Percentiles rank a stretch among this genome's conserved stretches.
Evolutionary conservation across 768 basidiomycete genomes (phyloP).

Genomic region (Leccinellum rugosiceps): DNA sequence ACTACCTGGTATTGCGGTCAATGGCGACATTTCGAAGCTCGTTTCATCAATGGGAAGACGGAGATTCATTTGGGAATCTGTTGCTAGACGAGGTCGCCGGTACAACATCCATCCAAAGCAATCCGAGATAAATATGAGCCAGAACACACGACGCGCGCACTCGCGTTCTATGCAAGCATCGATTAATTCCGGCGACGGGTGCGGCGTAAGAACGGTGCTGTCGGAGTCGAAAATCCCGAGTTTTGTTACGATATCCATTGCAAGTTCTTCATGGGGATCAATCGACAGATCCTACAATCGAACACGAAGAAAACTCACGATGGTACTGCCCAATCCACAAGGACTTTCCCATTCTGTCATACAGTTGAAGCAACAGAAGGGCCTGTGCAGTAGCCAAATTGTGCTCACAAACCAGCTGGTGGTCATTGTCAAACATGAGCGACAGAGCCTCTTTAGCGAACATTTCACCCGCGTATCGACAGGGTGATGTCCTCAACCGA

Average conservation of each 20-base stretch:
- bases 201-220: slow-evolving; percentile 54
- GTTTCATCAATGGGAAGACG: slow-evolving; percentile 80
- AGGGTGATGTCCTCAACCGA: slow-evolving; percentile 51
- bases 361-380: slow-evolving; percentile 66
- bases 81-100: slow-evolving; percentile 34
- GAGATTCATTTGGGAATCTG: slow-evolving; percentile 49
- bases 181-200: slow-evolving; percentile 57
- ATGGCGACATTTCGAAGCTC: slow-evolving; percentile 68
- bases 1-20: slow-evolving; percentile 33
- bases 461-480: slow-evolving; percentile 51
- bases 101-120: slow-evolving; percentile 39
- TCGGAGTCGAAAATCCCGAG: slow-evolving; percentile 66
- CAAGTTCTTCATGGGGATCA: slow-evolving; percentile 44
- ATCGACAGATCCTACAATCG: slow-evolving; percentile 3
- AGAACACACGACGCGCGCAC: slow-evolving; percentile 78
- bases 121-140: slow-evolving; percentile 69
- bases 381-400: slow-evolving; percentile 73
- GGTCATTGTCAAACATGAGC: slow-evolving; percentile 70
- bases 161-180: slow-evolving; percentile 68
- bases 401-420: slow-evolving; percentile 56
- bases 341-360: slow-evolving; percentile 50
- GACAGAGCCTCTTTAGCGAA: slow-evolving; percentile 59
- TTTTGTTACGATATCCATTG: slow-evolving; percentile 62
- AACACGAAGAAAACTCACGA: slow-evolving; percentile 23
- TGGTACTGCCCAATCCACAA: slow-evolving; percentile 29